A percentile compares a stretch with the other conserved stretches of the same genome.
phyloP scores from a whole-genome alignment of 2,329 filamentous ascomycete species.

The Lanzia echinophila region DNA sequence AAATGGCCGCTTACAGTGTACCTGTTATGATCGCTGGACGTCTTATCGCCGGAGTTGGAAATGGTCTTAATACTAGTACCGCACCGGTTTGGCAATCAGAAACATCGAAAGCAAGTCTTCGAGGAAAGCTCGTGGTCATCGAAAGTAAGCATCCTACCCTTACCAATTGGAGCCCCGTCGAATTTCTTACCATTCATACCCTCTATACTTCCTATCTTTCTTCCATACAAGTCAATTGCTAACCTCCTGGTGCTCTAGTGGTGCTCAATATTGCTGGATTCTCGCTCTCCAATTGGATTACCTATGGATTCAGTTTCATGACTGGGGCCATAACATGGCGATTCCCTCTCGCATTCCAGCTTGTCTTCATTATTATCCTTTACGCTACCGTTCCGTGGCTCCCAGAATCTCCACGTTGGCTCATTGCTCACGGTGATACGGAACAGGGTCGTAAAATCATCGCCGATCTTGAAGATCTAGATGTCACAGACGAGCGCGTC shows the following conservation, averaged over 20 bases:
- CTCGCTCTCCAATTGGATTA: slow-evolving; percentile 10
- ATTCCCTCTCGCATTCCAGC: slow-evolving; percentile 12
- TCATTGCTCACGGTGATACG: slow-evolving; percentile 29
- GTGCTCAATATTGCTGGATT: slow-evolving; percentile 9
- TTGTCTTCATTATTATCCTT: slow-evolving; percentile 9
- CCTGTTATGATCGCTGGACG: slow-evolving; percentile 58
- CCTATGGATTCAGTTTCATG: slow-evolving; percentile 11
- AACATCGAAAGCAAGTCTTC: slow-evolving; percentile 9
- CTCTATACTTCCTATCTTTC: too few species aligned
- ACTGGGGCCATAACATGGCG: slow-evolving; percentile 6
- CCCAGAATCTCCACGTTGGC: slow-evolving; percentile 34
- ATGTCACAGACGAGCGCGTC: slow-evolving; percentile 45
- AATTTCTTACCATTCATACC: too few species aligned
- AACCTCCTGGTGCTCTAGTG: background rate
- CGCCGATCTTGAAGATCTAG: slow-evolving; percentile 14
- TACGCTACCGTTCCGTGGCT: slow-evolving; percentile 19
- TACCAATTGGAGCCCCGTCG: too few species aligned
- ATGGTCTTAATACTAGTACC: slow-evolving; percentile 50
- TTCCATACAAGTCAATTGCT: too few species aligned
- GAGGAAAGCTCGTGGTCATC: slow-evolving; percentile 13
- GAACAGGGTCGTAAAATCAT: slow-evolving; percentile 33
- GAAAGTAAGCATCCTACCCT: slow-evolving; percentile 4
- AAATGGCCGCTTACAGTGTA: slow-evolving; percentile 37
- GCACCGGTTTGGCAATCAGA: slow-evolving; percentile 24
- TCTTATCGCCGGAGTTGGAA: slow-evolving; percentile 68